Evolutionary conservation across 495 filamentous ascomycete species (phyloP).

Genomic region (Podospora tetraspora): DNA sequence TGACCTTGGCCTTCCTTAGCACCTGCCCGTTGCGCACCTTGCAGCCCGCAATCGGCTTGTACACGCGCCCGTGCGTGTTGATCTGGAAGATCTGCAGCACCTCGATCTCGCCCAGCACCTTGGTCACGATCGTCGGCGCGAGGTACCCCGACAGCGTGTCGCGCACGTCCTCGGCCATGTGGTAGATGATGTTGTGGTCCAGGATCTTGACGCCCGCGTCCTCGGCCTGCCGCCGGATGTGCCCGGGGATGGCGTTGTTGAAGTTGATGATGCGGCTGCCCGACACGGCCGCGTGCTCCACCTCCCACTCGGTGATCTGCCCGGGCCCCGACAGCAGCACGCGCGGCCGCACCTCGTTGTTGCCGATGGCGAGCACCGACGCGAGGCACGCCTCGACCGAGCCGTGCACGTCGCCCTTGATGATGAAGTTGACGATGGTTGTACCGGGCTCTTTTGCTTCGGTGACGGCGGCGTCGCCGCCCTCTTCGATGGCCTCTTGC

Average conservation of each 20-base stretch:
- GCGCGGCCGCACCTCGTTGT: constrained; percentile 70
- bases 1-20: constrained; percentile 54
- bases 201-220: constrained; percentile 65
- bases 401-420: constrained; percentile 91
- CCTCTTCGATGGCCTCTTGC: constrained; percentile 34
- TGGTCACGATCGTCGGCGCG: constrained; percentile 54
- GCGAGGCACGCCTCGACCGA: constrained; percentile 86
- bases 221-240: constrained; percentile 66
- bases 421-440: constrained; percentile 68
- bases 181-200: constrained; percentile 90
- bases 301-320: constrained; percentile 75
- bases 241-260: constrained; percentile 65
- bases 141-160: constrained; percentile 61
- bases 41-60: constrained; percentile 75
- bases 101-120: constrained; percentile 84
- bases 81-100: constrained; percentile 78
- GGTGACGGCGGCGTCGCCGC: constrained; percentile 26
- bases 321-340: constrained; percentile 76
- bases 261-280: constrained; percentile 75
- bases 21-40: constrained; percentile 80
- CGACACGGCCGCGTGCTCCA: constrained; percentile 76
- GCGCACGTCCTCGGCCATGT: constrained; percentile 77
- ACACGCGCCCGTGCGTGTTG: constrained; percentile 63
- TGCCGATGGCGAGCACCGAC: constrained; percentile 68
- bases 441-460: constrained; percentile 34